Percentiles rank a stretch among this genome's conserved stretches.
Evolutionary conservation across 495 filamentous ascomycete species (phyloP).

Genomic region (Penicillium antarcticum): DNA sequence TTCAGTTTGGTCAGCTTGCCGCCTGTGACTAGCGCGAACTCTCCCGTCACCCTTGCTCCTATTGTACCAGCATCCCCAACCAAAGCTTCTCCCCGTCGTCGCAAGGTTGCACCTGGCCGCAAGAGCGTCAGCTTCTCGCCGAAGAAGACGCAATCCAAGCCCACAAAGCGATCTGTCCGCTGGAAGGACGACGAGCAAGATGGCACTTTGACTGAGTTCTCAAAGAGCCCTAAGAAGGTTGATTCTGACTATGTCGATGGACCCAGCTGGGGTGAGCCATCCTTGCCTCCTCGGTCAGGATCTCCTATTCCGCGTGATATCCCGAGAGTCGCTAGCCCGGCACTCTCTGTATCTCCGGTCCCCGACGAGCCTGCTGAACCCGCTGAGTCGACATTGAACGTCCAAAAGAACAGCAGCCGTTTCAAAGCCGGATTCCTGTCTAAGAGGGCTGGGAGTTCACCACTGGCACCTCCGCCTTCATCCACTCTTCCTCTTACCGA

Average conservation of each 20-base stretch:
- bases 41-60: constrained; percentile 33
- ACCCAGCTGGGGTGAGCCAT: constrained; percentile 45
- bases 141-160: constrained; percentile 66
- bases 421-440: constrained; percentile 91
- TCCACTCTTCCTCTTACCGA: constrained; percentile 56
- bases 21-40: constrained; percentile 20
- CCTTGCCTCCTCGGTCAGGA: constrained; percentile 34
- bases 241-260: constrained; percentile 39
- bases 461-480: constrained; percentile 57
- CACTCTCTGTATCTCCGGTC: constrained; percentile 27
- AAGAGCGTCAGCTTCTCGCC: constrained; percentile 83
- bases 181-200: constrained; percentile 93
- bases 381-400: constrained; percentile 32
- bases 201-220: constrained; percentile 80
- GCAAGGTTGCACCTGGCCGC: constrained; percentile 63
- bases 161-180: constrained; percentile 70
- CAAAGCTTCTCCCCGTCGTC: constrained; percentile 77
- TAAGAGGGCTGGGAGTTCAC: constrained; percentile 66
- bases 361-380: constrained; percentile 13
- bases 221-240: constrained; percentile 74
- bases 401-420: constrained; percentile 63
- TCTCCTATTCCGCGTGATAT: constrained; percentile 45
- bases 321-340: constrained; percentile 35
- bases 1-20: constrained; percentile 43
- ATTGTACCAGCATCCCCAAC: constrained; percentile 47